Percentiles rank a stretch among this genome's conserved stretches.
Evolutionary conservation across 345 rosid species (phyloP).

Genomic region (Erysimum cheiranthoides): DNA sequence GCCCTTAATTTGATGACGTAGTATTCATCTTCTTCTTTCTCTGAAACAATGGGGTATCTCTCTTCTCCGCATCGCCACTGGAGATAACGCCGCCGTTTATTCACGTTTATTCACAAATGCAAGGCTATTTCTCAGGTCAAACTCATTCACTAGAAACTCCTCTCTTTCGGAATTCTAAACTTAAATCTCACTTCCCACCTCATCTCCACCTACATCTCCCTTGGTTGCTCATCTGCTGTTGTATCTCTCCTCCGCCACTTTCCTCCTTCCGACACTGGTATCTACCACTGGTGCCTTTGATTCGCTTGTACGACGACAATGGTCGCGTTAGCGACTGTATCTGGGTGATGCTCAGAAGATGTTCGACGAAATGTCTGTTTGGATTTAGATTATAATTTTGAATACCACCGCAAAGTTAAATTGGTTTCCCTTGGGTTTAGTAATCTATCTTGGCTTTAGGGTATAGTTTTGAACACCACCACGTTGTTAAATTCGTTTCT

Average conservation of each 20-base stretch:
- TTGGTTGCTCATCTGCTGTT: constrained; percentile 52
- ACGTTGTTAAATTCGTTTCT: too few relatives aligned
- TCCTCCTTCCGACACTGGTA: constrained; percentile 54
- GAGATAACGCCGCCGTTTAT: constrained; percentile 49
- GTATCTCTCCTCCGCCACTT: constrained; percentile 61
- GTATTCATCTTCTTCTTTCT: too few relatives aligned
- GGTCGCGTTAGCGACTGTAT: constrained; percentile 51
- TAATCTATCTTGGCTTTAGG: too few relatives aligned
- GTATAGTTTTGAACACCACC: too few relatives aligned
- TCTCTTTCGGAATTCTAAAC: constrained; percentile 53
- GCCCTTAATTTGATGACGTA: too few relatives aligned
- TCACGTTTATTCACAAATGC: constrained; percentile 73
- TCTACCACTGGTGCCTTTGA: constrained; percentile 78
- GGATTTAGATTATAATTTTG: too few relatives aligned
- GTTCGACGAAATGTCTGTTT: constrained; percentile 73
- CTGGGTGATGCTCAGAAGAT: constrained; percentile 58
- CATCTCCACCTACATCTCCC: constrained; percentile 70
- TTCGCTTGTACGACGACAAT: constrained; percentile 53
- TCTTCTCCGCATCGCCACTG: constrained; percentile 38
- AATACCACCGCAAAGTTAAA: too few relatives aligned
- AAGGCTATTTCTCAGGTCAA: constrained; percentile 56
- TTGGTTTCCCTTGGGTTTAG: too few relatives aligned
- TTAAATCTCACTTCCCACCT: constrained; percentile 56
- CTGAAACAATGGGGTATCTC: constrained; percentile 26
- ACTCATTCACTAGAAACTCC: constrained; percentile 68